phyloP scores from a whole-genome alignment of 208 protist genomes.

The Entamoeba nuttalli region DNA sequence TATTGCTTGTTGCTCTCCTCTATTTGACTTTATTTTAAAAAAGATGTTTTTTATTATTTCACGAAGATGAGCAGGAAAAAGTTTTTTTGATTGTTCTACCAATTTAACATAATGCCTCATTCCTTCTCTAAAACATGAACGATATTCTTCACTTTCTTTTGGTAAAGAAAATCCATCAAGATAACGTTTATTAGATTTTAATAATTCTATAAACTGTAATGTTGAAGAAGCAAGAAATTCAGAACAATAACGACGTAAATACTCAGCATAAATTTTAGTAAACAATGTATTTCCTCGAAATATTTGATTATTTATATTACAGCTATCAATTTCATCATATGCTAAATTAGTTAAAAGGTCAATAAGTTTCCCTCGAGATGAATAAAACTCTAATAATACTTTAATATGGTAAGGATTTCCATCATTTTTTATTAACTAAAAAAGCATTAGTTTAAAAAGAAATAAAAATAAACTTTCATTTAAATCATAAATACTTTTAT shows the following conservation, averaged over 20 bases:
- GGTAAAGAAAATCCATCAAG: background rate
- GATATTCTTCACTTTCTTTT: background rate
- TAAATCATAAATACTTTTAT: background rate
- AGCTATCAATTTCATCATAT: background rate
- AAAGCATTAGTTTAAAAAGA: background rate
- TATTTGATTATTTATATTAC: background rate
- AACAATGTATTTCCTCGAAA: background rate
- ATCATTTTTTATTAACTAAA: background rate
- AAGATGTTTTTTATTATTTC: background rate
- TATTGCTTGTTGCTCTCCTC: background rate
- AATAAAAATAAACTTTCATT: background rate
- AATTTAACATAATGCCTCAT: background rate
- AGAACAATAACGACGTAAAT: background rate
- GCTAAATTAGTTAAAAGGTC: background rate
- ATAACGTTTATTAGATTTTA: background rate
- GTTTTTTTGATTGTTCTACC: background rate
- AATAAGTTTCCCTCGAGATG: background rate
- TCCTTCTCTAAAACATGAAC: background rate
- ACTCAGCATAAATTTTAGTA: background rate
- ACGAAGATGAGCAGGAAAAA: background rate
- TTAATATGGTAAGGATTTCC: background rate
- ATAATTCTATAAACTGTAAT: background rate
- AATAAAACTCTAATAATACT: background rate
- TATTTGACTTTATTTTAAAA: background rate
- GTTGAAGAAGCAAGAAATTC: background rate